Percentiles rank a stretch among this genome's conserved stretches.
phyloP scores from a whole-genome alignment of 1,284 basidiomycete genomes.

The Ustilago vetiveriae region DNA sequence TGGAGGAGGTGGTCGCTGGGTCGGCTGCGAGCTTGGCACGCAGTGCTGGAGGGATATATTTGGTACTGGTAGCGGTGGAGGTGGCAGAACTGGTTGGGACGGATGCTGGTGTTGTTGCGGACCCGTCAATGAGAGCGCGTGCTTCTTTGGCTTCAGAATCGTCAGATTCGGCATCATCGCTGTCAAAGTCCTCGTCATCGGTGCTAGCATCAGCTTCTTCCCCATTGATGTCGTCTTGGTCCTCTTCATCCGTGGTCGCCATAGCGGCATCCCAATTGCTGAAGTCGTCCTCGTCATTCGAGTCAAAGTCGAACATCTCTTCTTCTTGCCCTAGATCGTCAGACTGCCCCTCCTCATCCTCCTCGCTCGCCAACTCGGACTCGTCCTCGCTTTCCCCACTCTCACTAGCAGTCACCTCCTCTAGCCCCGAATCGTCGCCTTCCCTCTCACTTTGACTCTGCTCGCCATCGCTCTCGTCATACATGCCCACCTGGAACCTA shows the following conservation, averaged over 20 bases:
- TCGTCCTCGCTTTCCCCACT: slow-evolving; percentile 5
- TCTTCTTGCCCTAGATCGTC: too few species aligned
- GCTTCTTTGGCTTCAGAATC: slow-evolving; percentile 41
- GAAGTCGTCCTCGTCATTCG: slow-evolving; percentile 42
- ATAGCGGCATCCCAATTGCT: slow-evolving; percentile 53
- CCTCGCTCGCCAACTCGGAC: too few species aligned
- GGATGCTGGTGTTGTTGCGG: slow-evolving; percentile 2
- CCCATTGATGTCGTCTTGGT: slow-evolving; percentile 7
- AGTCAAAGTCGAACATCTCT: slow-evolving; percentile 40
- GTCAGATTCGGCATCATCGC: slow-evolving; percentile 11
- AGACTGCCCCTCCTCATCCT: too few species aligned
- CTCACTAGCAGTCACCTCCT: slow-evolving; percentile 17
- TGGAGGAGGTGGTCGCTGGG: slow-evolving; percentile 6
- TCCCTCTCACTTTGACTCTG: slow-evolving; percentile 4
- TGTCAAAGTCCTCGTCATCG: slow-evolving; percentile 1
- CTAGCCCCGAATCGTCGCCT: slow-evolving; percentile 17
- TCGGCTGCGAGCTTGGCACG: slow-evolving; percentile 66
- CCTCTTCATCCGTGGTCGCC: slow-evolving; percentile 48
- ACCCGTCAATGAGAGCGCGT: slow-evolving; percentile 22
- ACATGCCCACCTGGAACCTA: slow-evolving; percentile 52
- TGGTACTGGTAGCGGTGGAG: slow-evolving; percentile 51
- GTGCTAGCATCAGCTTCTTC: slow-evolving; percentile 5
- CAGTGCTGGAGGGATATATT: slow-evolving; percentile 71
- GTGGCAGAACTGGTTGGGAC: background rate
- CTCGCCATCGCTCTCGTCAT: slow-evolving; percentile 23